phyloP scores from a whole-genome alignment of 345 rosid species.

The Combretum micranthum region DNA sequence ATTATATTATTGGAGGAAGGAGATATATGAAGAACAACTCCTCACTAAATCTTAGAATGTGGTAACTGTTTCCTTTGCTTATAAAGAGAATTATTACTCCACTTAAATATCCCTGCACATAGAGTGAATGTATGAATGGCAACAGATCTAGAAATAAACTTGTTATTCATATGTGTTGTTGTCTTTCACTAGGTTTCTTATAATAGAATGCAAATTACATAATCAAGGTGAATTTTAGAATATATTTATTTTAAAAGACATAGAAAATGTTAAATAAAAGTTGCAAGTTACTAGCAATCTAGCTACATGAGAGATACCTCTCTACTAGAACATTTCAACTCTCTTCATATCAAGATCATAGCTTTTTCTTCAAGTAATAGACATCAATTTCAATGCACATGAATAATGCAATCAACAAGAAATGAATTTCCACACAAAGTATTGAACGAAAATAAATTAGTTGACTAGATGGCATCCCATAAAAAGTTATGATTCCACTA shows the following conservation, averaged over 20 bases:
- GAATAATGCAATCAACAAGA: not conserved
- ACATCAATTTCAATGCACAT: too few species aligned
- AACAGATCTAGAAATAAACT: not conserved
- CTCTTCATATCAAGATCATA: too few species aligned
- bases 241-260: too few species aligned
- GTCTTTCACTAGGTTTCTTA: too few species aligned
- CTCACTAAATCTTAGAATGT: constrained; percentile 65
- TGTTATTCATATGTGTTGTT: too few species aligned
- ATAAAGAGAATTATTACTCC: constrained; percentile 51
- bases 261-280: too few species aligned
- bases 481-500: not conserved
- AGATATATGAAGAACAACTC: constrained; percentile 86
- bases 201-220: too few species aligned
- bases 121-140: not conserved
- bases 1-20: constrained; percentile 94
- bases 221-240: too few species aligned
- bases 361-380: too few species aligned
- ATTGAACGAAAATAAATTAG: not conserved
- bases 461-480: not conserved
- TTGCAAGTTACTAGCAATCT: too few species aligned
- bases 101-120: constrained; percentile 50
- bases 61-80: constrained; percentile 72
- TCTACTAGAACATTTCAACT: too few species aligned
- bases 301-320: too few species aligned
- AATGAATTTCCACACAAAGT: not conserved